Conservation (phyloP, 2,329 filamentous ascomycete species). For the Aspergillus clavatus region DNA sequence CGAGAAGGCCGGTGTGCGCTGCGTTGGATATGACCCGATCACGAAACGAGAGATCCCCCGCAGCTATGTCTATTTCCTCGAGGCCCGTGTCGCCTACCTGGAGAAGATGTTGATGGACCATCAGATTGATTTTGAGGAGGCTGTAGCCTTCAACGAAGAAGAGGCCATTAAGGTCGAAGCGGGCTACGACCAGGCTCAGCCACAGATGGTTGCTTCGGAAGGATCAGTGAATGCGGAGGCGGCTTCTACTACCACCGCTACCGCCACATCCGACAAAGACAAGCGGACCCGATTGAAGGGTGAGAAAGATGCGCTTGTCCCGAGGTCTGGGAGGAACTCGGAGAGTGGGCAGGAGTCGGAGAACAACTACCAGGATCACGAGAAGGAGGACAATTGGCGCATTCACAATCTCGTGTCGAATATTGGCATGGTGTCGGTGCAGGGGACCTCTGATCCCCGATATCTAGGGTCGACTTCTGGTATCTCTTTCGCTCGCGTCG, state of each 20-base stretch:
- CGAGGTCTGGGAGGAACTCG: slow-evolving; percentile 15
- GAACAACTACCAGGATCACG: slow-evolving; percentile 39
- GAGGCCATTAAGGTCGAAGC: slow-evolving; percentile 28
- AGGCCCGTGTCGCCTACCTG: slow-evolving; percentile 77
- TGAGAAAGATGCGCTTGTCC: slow-evolving; percentile 17
- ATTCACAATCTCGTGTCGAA: slow-evolving; percentile 64
- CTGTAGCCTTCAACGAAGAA: slow-evolving; percentile 60
- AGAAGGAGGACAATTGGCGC: slow-evolving; percentile 55
- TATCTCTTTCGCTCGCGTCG: slow-evolving; percentile 89
- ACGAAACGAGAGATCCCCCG: slow-evolving; percentile 93
- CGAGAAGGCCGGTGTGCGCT: slow-evolving; percentile 85
- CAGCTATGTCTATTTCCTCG: slow-evolving; percentile 90
- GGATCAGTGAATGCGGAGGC: slow-evolving; percentile 11
- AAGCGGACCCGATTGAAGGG: slow-evolving; percentile 17
- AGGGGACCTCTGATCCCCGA: slow-evolving; percentile 71
- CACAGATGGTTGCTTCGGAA: slow-evolving; percentile 15
- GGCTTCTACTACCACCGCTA: slow-evolving; percentile 6
- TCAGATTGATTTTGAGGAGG: slow-evolving; percentile 66
- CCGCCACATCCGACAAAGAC: slow-evolving; percentile 14
- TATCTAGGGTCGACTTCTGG: slow-evolving; percentile 82
- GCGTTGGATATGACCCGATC: slow-evolving; percentile 93
- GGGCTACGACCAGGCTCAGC: slow-evolving; percentile 21
- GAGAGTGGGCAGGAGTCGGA: slow-evolving; percentile 20
- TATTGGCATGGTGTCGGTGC: slow-evolving; percentile 70
- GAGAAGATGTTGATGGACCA: slow-evolving; percentile 69